Base-by-base conservation (phyloP, 2,329 filamentous ascomycete species). In the Venturia aucupariae region DNA sequence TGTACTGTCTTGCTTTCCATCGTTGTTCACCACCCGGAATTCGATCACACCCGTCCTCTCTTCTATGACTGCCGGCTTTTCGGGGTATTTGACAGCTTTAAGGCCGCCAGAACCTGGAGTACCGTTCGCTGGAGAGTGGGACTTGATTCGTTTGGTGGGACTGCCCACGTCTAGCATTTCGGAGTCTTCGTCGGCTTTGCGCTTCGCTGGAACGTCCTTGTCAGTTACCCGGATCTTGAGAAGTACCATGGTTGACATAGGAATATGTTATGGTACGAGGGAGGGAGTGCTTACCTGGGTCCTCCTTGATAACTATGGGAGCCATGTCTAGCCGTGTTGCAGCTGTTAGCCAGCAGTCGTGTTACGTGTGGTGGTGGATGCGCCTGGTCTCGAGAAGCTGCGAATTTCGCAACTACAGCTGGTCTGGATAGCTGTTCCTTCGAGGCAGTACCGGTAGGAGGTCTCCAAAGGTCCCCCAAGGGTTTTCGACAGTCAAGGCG, bases 11-110 rank as follows among this genome's bases (percentile, higher is more conserved):
- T 89, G 85, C 44, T 87, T 83, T 71, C 90, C 89, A 73, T 99
- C 94, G 73, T 99, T 99, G 81, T 97, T 97, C 71, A 99, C 94
- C 7, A 97, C 94, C 60, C 92, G 88, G 75, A 97, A 97, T 75
- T 97, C 92, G 70, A 99, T 97, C 68, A 96, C 90, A 72, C 92
- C 92, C 72, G 88, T 90, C 71, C 92, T 89, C 77, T 99, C 94
- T 78, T 99, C 94, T 68, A 95, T 83, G 4, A 96, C 93, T 10
- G 92, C 93, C 6, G 91, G 90, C 86, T 95, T 97, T 76, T 96
- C 92, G 1, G 92, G 92, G 71, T 94, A 97, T 1, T 90, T 90
- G 42, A 95, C 22, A 86, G 84, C 69, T 86, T 86, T 68, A 83
- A 81, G 61, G 39, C 32, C 64, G 7, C 75, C 75, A 42, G 75